Evolutionary conservation across 305 asterid genomes (phyloP).

Genomic region (Fraxinus dipetala): DNA sequence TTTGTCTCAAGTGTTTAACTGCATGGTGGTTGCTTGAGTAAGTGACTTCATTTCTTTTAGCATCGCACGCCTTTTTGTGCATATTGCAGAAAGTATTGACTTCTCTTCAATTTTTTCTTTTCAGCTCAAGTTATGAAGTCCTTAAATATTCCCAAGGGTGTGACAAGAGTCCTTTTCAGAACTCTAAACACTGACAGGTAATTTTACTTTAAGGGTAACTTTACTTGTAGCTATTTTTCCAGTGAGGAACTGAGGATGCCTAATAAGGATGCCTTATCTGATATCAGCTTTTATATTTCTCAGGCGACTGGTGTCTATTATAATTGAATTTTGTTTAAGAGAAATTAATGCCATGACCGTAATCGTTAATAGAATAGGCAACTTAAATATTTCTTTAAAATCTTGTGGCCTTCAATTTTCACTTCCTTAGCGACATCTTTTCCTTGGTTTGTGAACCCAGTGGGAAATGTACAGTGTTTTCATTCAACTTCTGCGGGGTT

Average conservation of each 20-base stretch:
- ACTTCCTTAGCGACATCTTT: neutral
- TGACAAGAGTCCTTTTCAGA: constrained; percentile 84
- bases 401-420: neutral
- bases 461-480: neutral
- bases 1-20: neutral
- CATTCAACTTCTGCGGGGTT: neutral
- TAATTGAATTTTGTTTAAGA: neutral
- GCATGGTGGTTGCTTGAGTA: neutral
- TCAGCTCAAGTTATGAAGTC: constrained; percentile 94
- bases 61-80: neutral
- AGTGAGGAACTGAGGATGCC: neutral
- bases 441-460: neutral
- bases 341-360: neutral
- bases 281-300: neutral
- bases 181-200: constrained; percentile 97
- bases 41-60: neutral
- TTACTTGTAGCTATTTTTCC: neutral
- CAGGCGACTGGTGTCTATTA: neutral
- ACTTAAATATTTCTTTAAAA: neutral
- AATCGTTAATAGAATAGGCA: neutral
- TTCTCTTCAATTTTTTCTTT: constrained; percentile 13
- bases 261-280: neutral
- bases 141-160: constrained; percentile 82
- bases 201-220: neutral
- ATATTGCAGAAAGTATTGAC: neutral